Evolutionary conservation across 306 rosid species (phyloP), one percentile per base, ranked within the genome.

Genomic region (Lagenaria siceraria): DNA sequence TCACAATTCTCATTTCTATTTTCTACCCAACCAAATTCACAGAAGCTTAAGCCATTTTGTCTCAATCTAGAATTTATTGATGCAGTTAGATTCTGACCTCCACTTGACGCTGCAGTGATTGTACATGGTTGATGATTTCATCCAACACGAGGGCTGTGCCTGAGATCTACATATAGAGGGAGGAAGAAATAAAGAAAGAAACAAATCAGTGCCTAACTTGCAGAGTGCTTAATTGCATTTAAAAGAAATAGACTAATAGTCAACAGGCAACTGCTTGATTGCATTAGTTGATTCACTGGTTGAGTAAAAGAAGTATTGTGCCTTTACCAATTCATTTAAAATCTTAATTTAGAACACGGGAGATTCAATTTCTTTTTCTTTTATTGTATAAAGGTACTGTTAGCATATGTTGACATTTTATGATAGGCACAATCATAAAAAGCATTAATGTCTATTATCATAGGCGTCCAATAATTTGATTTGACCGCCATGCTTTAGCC

Each of bases 91-190:
- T 64, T 81, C 95, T 86, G 76, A 95, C 98, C 98, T 95, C 98
- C 79, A 95, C 98, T 90, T 95, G 96, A 60, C 76, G 87, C 83
- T 95, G 98, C 38, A 95, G 85, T 71, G 92, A 95, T 66, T 95
- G 98, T 46, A 95, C 98, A 42, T 95, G 98, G 85, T 87, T 92
- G 91, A 95, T 95, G 82, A 90, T 95, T 86, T 95, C 96, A 83
- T 95, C 98, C 83, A 95, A 88, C 82, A 95, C 98, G 81, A 88
- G 77, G 38, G 98, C 97, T 8, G 96, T 95, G 46, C 98, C 96
- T 64, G 97, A 90, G 80, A 95, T 89, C 98, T 95, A 94, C 76
- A 81, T 29, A 77, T 71, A 48, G 79, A 74, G 43, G 42, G 49
- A 31, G 21, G 40, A 54, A 55, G 19, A 4, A 29, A n/a, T 10